A percentile compares a stretch with the other conserved stretches of the same genome.
Evolutionary conservation across 1,284 basidiomycete genomes (phyloP).

Genomic region (Trametes polyzona): DNA sequence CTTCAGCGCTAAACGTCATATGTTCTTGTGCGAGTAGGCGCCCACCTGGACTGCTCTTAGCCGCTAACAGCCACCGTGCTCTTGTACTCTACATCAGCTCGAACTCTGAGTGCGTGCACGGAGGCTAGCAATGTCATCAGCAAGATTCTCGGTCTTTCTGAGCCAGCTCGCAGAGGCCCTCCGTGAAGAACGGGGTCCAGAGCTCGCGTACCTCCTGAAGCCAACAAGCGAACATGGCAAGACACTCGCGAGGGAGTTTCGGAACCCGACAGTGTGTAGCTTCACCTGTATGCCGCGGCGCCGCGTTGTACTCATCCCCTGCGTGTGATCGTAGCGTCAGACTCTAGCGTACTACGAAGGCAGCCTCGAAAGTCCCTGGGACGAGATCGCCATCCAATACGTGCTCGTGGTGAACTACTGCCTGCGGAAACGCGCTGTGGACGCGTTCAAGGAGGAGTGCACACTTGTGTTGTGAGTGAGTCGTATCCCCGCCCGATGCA

Average conservation of each 20-base stretch:
- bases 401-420: slow-evolving; percentile 72
- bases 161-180: slow-evolving; percentile 64
- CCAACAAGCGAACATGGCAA: slow-evolving; percentile 76
- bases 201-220: slow-evolving; percentile 71
- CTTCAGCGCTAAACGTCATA: neutral
- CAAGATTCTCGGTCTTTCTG: slow-evolving; percentile 65
- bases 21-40: neutral
- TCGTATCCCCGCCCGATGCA: slow-evolving; percentile 10
- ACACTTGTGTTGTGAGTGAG: slow-evolving; percentile 34
- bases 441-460: slow-evolving; percentile 77
- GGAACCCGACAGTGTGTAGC: slow-evolving; percentile 62
- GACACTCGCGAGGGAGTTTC: slow-evolving; percentile 70
- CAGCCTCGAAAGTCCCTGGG: slow-evolving; percentile 73
- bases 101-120: neutral
- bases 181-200: slow-evolving; percentile 64
- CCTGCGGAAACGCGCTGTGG: slow-evolving; percentile 62
- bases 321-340: slow-evolving; percentile 42
- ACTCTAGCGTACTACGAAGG: slow-evolving; percentile 62
- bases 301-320: neutral
- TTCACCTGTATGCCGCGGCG: neutral
- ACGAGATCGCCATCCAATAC: slow-evolving; percentile 81
- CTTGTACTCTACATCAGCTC: neutral
- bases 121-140: slow-evolving; percentile 46
- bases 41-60: neutral
- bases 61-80: neutral